phyloP scores from a whole-genome alignment of 768 basidiomycete species.

The Phaeotremella skinneri region DNA sequence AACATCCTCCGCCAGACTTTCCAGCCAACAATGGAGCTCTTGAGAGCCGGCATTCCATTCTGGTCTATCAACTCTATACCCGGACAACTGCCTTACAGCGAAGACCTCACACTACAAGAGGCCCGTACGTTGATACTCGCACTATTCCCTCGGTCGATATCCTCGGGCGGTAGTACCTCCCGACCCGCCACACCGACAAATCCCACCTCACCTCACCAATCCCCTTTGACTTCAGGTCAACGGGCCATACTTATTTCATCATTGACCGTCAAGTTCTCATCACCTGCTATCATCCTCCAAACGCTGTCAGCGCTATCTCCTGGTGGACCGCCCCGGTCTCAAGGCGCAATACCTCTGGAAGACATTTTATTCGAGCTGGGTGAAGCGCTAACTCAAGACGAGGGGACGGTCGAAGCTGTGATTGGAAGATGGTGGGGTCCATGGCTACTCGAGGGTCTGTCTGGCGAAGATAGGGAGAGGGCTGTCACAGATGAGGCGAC shows the following conservation, averaged over 20 bases:
- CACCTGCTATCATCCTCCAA: slow-evolving; percentile 48
- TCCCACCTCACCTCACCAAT: slow-evolving; percentile 44
- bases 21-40: slow-evolving; percentile 37
- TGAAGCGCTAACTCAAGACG: slow-evolving; percentile 46
- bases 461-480: slow-evolving; percentile 28
- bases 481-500: slow-evolving; percentile 38
- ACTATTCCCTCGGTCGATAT: slow-evolving; percentile 37
- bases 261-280: slow-evolving; percentile 46
- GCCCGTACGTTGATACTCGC: slow-evolving; percentile 47
- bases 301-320: slow-evolving; percentile 46
- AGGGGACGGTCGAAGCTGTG: slow-evolving; percentile 47
- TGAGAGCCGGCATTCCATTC: slow-evolving; percentile 35
- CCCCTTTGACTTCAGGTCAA: slow-evolving; percentile 37
- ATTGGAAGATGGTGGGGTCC: slow-evolving; percentile 49
- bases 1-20: slow-evolving; percentile 33
- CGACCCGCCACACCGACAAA: slow-evolving; percentile 42
- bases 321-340: slow-evolving; percentile 43
- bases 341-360: slow-evolving; percentile 40
- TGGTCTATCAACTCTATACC: slow-evolving; percentile 35
- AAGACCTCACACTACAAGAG: slow-evolving; percentile 47
- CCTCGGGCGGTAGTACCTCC: slow-evolving; percentile 28
- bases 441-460: slow-evolving; percentile 28
- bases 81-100: slow-evolving; percentile 25
- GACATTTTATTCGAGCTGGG: slow-evolving; percentile 52
- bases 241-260: slow-evolving; percentile 35